These are phyloP conservation scores for Leonotis leonurus DNA, from an alignment of 257 asterid genomes.

Conservation along the genomic window DNA sequence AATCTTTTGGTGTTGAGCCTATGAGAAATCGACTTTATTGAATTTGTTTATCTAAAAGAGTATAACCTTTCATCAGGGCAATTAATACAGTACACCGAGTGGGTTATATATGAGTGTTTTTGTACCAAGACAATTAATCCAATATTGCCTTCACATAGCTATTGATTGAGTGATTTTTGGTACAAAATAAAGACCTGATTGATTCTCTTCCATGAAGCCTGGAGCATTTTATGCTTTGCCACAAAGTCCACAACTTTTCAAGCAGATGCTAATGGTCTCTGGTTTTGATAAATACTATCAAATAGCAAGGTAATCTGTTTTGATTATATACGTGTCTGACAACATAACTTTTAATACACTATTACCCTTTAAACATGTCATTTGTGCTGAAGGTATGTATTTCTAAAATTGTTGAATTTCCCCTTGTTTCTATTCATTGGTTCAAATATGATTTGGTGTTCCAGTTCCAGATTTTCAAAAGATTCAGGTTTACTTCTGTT, in stretches of 20 bases:
- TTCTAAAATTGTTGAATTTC: neutral
- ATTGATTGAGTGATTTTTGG: slow-evolving; percentile 16
- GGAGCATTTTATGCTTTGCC: slow-evolving; percentile 97
- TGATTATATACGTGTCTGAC: neutral
- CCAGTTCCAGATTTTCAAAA: too few species aligned
- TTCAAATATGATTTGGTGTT: too few species aligned
- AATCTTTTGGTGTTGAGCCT: neutral
- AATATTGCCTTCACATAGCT: neutral
- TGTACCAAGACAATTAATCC: neutral
- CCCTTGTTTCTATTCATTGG: too few species aligned
- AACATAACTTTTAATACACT: neutral
- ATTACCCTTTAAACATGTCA: neutral
- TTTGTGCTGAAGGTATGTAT: neutral
- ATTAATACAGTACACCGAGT: neutral
- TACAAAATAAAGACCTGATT: slow-evolving; percentile 24
- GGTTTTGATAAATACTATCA: slow-evolving; percentile 93
- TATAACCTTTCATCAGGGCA: neutral
- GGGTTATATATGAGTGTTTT: neutral
- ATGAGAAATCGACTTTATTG: neutral
- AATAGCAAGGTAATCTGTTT: slow-evolving; percentile 66
- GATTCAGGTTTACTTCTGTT: slow-evolving; percentile 7
- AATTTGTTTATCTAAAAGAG: neutral
- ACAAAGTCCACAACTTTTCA: slow-evolving; percentile 98
- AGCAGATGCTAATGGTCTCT: slow-evolving; percentile 99
- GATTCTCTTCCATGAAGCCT: slow-evolving; percentile 55